Evolutionary conservation across 805 yeast genomes (phyloP).

Genomic region (Metschnikowia kofuensis): DNA sequence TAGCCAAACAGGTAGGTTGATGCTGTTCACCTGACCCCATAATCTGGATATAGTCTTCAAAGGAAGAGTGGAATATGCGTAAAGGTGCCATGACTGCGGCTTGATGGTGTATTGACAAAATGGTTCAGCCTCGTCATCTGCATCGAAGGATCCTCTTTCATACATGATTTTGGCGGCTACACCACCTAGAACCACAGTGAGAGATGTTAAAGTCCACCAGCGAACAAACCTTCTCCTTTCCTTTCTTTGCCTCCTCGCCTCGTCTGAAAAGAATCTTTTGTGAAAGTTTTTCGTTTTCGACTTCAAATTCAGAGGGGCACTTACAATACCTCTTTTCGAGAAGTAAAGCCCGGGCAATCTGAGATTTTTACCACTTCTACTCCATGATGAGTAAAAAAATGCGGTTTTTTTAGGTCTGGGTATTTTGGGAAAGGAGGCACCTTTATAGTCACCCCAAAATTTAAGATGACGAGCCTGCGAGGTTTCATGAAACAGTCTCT

Average conservation of each 20-base stretch:
- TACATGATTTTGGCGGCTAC: conserved; percentile 47
- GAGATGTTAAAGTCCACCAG: conserved; percentile 56
- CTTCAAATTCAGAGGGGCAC: conserved; percentile 36
- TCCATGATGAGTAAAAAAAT: conserved; percentile 48
- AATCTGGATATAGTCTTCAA: conserved; percentile 84
- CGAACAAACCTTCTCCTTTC: conserved; percentile 41
- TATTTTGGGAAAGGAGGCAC: conserved; percentile 43
- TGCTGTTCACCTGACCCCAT: conserved; percentile 90
- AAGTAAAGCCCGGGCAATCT: conserved; percentile 21
- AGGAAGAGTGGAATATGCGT: conserved; percentile 87
- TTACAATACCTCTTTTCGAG: conserved; percentile 32
- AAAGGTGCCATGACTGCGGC: conserved; percentile 85
- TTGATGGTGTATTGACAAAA: conserved; percentile 42
- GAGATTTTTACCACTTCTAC: conserved; percentile 18
- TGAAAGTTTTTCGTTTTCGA: conserved; percentile 36
- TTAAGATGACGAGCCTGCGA: conserved; percentile 17
- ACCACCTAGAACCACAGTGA: conserved; percentile 52
- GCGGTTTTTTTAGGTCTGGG: conserved; percentile 57
- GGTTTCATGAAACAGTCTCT: conserved; percentile 14
- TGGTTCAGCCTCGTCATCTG: conserved; percentile 24
- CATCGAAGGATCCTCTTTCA: conserved; percentile 30
- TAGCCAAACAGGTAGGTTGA: conserved; percentile 83
- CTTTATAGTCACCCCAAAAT: conserved; percentile 31
- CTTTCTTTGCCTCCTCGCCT: conserved; percentile 39
- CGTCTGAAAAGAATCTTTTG: conserved; percentile 40